A percentile compares a stretch with the other conserved stretches of the same genome.
These are phyloP conservation scores for Fusarium cicatricum DNA, from an alignment of 2,329 filamentous ascomycete species.

Conservation along the genomic window DNA sequence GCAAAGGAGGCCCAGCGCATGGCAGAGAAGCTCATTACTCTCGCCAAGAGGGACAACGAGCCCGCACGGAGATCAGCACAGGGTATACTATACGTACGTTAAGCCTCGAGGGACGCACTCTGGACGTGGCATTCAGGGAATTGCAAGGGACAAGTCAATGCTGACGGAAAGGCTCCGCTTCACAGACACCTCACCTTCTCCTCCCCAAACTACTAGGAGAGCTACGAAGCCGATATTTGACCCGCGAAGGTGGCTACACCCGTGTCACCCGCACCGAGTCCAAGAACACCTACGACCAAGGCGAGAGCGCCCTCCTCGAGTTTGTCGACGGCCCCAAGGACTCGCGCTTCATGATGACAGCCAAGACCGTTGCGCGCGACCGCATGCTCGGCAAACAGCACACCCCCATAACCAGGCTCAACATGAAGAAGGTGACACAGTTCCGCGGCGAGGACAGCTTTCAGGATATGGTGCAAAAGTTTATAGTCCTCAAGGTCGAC, in stretches of 20 bases:
- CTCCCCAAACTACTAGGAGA: conserved; percentile 89
- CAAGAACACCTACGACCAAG: conserved; percentile 83
- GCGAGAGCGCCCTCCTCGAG: conserved; percentile 88
- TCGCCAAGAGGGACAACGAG: conserved; percentile 92
- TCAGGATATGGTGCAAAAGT: conserved; percentile 66
- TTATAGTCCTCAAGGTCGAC: conserved; percentile 43
- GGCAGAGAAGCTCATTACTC: conserved; percentile 92
- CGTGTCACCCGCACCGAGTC: conserved; percentile 93
- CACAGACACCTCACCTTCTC: conserved; percentile 71
- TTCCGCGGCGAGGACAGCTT: conserved; percentile 74
- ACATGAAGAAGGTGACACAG: conserved; percentile 87
- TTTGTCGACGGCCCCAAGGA: conserved; percentile 94
- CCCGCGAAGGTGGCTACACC: conserved; percentile 90
- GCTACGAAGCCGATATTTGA: conserved; percentile 79
- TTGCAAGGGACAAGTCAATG: not conserved
- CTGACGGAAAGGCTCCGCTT: conserved; percentile 13
- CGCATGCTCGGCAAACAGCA: conserved; percentile 63
- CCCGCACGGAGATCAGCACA: conserved; percentile 78
- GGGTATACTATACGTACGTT: conserved; percentile 83
- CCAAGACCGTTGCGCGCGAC: conserved; percentile 78
- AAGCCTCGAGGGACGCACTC: not conserved
- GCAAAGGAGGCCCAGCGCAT: conserved; percentile 95
- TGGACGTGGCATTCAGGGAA: not conserved
- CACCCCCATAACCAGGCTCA: conserved; percentile 77
- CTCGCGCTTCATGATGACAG: conserved; percentile 94